A percentile compares a stretch with the other conserved stretches of the same genome.
phyloP scores from a whole-genome alignment of 106 monocot genomes.

The Dactylorhiza incarnata region DNA sequence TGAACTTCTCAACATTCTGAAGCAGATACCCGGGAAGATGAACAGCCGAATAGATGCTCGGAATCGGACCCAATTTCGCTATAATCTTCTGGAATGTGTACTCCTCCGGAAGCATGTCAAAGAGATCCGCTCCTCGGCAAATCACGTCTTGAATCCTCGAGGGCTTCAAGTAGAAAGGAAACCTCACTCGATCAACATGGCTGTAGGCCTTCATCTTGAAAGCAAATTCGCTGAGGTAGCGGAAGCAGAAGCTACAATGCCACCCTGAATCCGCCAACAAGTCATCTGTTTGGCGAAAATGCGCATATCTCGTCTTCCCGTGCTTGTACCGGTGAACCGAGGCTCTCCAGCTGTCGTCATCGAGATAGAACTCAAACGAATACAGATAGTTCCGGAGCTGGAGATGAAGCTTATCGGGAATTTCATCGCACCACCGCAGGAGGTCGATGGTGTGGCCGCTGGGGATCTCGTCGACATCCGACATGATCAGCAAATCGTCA shows the following conservation, averaged over 20 bases:
- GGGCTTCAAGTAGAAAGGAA: constrained; percentile 28
- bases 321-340: constrained; percentile 57
- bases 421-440: constrained; percentile 70
- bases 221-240: constrained; percentile 47
- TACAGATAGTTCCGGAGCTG: constrained; percentile 70
- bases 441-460: constrained; percentile 66
- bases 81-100: constrained; percentile 57
- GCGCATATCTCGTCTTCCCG: constrained; percentile 65
- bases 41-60: constrained; percentile 45
- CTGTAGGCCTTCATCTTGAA: constrained; percentile 96
- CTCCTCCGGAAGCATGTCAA: constrained; percentile 83
- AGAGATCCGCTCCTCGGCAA: constrained; percentile 62
- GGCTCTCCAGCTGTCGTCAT: constrained; percentile 78
- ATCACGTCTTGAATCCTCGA: constrained; percentile 68
- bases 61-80: constrained; percentile 57
- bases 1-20: constrained; percentile 38
- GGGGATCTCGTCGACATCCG: constrained; percentile 83
- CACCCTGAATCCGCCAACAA: constrained; percentile 75
- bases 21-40: constrained; percentile 45
- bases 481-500: constrained; percentile 79
- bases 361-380: constrained; percentile 72
- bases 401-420: constrained; percentile 54
- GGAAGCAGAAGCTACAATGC: constrained; percentile 97
- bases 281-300: constrained; percentile 59
- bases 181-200: constrained; percentile 68